phyloP scores from a whole-genome alignment of 2,329 filamentous ascomycete genomes.

The Amylocarpus encephaloides region DNA sequence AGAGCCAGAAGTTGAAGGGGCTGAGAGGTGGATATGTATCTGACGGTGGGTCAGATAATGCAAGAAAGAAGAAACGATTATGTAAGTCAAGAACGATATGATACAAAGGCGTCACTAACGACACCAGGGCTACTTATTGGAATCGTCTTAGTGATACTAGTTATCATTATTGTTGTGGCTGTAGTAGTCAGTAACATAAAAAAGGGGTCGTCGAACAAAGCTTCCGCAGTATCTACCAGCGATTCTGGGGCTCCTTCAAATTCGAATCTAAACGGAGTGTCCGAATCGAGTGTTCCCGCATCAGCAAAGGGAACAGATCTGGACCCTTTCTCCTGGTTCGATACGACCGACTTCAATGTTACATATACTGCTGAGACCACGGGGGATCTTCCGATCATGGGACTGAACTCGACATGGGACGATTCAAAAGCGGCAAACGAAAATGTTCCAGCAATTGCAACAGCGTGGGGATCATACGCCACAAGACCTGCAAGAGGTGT shows the following conservation, averaged over 20 bases:
- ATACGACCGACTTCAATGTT: conserved; percentile 85
- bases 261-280: conserved; percentile 46
- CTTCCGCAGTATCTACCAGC: conserved; percentile 11
- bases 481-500: conserved; percentile 78
- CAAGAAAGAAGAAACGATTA: conserved; percentile 52
- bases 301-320: conserved; percentile 68
- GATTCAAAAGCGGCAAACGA: conserved; percentile 73
- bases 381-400: conserved; percentile 86
- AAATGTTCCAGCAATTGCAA: conserved; percentile 70
- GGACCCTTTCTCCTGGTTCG: conserved; percentile 87
- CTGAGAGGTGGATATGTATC: conserved; percentile 40
- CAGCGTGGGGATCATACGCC: conserved; percentile 70
- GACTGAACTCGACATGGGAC: conserved; percentile 78
- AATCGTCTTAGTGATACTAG: conserved; percentile 47
- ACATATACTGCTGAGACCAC: conserved; percentile 85
- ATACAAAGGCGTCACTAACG: conserved; percentile 14
- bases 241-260: conserved; percentile 28
- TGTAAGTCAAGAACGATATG: conserved; percentile 38
- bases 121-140: conserved; percentile 41
- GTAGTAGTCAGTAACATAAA: conserved; percentile 62
- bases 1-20: conserved; percentile 45
- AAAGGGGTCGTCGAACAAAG: conserved; percentile 21
- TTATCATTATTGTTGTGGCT: conserved; percentile 62
- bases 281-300: conserved; percentile 43
- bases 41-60: conserved; percentile 35